Conservation (phyloP, 2,329 filamentous ascomycete genomes). For the Cadophora sp. region DNA sequence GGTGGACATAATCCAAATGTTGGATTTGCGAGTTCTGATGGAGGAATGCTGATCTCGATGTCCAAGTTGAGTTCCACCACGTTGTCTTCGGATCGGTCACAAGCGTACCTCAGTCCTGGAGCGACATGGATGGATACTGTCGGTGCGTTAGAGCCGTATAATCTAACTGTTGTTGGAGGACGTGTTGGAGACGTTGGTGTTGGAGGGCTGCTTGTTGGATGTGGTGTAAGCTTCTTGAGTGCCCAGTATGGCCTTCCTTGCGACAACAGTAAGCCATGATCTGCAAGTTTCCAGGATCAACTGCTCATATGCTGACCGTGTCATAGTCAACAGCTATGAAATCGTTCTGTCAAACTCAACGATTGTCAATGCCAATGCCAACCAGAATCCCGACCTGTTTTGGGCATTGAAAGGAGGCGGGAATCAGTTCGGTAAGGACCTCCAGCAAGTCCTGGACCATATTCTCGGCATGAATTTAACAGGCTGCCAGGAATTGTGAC, state of each 20-base stretch:
- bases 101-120: slow-evolving; percentile 44
- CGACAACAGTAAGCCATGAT: slow-evolving; percentile 46
- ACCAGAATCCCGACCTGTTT: slow-evolving; percentile 33
- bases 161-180: slow-evolving; percentile 49
- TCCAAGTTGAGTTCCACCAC: slow-evolving; percentile 43
- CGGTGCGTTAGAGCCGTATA: slow-evolving; percentile 28
- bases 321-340: slow-evolving; percentile 50
- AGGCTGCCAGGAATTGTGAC: slow-evolving; percentile 44
- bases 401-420: slow-evolving; percentile 40
- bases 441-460: slow-evolving; percentile 31
- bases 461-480: slow-evolving; percentile 30
- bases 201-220: slow-evolving; percentile 49
- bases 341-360: slow-evolving; percentile 41
- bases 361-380: slow-evolving; percentile 36
- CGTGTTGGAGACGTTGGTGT: slow-evolving; percentile 50
- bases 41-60: slow-evolving; percentile 46
- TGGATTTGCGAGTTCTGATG: slow-evolving; percentile 46
- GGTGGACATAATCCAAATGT: slow-evolving; percentile 51
- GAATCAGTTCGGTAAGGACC: slow-evolving; percentile 39
- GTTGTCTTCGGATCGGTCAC: slow-evolving; percentile 35
- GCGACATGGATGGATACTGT: slow-evolving; percentile 34
- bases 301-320: neutral
- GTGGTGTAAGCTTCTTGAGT: slow-evolving; percentile 36
- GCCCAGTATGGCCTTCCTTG: slow-evolving; percentile 54
- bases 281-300: neutral